phyloP scores from a whole-genome alignment of 352 stramenopile species.

The Phytopythium montanum region DNA sequence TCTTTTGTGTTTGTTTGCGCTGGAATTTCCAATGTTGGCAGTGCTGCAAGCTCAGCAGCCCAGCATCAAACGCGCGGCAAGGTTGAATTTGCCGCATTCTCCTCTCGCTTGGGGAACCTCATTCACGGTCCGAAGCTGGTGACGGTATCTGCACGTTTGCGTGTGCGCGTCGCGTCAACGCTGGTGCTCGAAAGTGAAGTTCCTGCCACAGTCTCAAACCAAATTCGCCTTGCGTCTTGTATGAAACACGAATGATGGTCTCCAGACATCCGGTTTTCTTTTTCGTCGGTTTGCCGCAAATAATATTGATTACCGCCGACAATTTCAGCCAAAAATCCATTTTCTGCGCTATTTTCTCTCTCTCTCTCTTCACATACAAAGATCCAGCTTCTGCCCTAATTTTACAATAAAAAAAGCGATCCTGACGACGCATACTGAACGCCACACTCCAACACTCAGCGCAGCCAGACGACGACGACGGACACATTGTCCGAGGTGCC shows the following conservation, averaged over 20 bases:
- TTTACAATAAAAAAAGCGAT: background rate
- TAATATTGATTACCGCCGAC: background rate
- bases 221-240: background rate
- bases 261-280: background rate
- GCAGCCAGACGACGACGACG: constrained; percentile 90
- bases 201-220: constrained; percentile 1
- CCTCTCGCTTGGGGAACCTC: background rate
- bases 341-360: background rate
- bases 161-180: background rate
- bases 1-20: background rate
- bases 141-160: background rate
- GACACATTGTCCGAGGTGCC: constrained; percentile 91
- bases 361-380: background rate
- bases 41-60: too few relatives aligned
- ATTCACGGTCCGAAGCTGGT: background rate
- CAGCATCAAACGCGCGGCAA: too few relatives aligned
- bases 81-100: too few relatives aligned
- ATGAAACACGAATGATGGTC: background rate
- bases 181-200: background rate
- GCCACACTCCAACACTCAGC: constrained; percentile 21
- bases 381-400: background rate
- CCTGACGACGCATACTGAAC: background rate
- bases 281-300: background rate
- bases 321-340: constrained; percentile 1
- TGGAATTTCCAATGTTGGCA: too few relatives aligned